Conservation (phyloP, 2,329 filamentous ascomycete genomes). For the Madurella fahalii region DNA sequence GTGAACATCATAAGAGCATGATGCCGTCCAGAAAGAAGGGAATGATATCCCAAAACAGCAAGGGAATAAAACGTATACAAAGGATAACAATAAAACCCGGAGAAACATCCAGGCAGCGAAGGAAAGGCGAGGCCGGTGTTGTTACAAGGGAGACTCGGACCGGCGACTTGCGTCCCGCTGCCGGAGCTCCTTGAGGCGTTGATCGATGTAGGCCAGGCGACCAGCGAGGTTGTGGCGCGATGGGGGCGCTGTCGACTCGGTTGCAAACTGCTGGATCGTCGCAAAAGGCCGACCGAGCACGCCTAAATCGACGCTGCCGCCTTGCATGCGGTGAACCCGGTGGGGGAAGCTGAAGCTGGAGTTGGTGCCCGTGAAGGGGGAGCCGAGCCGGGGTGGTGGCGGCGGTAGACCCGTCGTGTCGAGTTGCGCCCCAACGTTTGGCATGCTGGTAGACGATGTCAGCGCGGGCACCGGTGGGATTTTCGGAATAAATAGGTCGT, state of each 20-base stretch:
- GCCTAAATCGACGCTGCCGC: constrained; percentile 42
- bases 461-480: constrained; percentile 29
- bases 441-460: constrained; percentile 27
- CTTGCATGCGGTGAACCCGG: constrained; percentile 40
- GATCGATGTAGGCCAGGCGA: constrained; percentile 55
- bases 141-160: constrained; percentile 49
- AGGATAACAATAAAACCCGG: constrained; percentile 12
- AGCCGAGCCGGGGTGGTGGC: constrained; percentile 51
- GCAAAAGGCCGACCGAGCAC: constrained; percentile 51
- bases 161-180: constrained; percentile 41
- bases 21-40: not conserved
- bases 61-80: constrained; percentile 23
- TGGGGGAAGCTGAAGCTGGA: constrained; percentile 60
- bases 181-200: constrained; percentile 53
- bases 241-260: constrained; percentile 33
- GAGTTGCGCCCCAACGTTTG: constrained; percentile 24
- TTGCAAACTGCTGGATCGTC: constrained; percentile 49
- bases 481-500: constrained; percentile 40
- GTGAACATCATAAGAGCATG: constrained; percentile 16
- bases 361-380: constrained; percentile 50
- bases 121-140: constrained; percentile 15
- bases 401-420: constrained; percentile 30
- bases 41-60: constrained; percentile 1
- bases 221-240: constrained; percentile 44
- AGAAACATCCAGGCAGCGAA: not conserved